These are phyloP conservation scores for Exidia glandulosa DNA, from an alignment of 768 basidiomycete genomes.

Conservation along the genomic window DNA sequence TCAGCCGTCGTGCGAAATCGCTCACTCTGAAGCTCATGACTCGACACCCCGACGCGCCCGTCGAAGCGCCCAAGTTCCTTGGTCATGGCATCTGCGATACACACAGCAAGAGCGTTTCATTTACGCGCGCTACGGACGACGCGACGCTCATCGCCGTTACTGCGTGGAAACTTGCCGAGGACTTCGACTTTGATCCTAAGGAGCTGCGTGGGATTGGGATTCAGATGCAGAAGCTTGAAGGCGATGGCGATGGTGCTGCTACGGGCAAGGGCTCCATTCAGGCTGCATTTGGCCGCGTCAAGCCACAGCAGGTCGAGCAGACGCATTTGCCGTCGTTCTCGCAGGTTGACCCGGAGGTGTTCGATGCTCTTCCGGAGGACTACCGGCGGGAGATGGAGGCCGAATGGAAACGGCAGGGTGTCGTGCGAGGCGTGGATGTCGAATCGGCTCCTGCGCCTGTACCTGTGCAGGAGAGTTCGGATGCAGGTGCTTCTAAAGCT, in stretches of 20 bases:
- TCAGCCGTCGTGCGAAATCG: slow-evolving; percentile 58
- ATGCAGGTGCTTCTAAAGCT: too few relatives aligned
- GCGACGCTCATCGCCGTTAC: slow-evolving; percentile 58
- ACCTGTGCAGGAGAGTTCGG: slow-evolving; percentile 8
- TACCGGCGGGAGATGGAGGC: slow-evolving; percentile 56
- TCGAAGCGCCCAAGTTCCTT: slow-evolving; percentile 91
- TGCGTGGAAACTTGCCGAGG: slow-evolving; percentile 63
- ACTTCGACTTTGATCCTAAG: slow-evolving; percentile 65
- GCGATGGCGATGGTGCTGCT: slow-evolving; percentile 20
- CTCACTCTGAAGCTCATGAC: slow-evolving; percentile 85
- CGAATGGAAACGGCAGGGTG: slow-evolving; percentile 31
- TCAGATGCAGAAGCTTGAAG: slow-evolving; percentile 82
- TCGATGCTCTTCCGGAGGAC: slow-evolving; percentile 59
- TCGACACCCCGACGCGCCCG: slow-evolving; percentile 72
- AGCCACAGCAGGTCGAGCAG: slow-evolving; percentile 6
- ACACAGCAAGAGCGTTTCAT: slow-evolving; percentile 61
- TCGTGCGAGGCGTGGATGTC: slow-evolving; percentile 36
- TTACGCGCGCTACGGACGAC: slow-evolving; percentile 63
- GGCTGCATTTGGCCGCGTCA: background rate
- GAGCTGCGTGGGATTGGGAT: slow-evolving; percentile 91
- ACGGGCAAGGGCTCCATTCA: background rate
- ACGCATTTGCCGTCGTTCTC: slow-evolving; percentile 52
- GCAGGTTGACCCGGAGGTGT: slow-evolving; percentile 60
- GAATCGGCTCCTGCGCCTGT: slow-evolving; percentile 36
- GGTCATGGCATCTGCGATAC: slow-evolving; percentile 82